A percentile compares a stretch with the other conserved stretches of the same genome.
phyloP scores from a whole-genome alignment of 140 eudicot genomes.

The Senecio squalidus region DNA sequence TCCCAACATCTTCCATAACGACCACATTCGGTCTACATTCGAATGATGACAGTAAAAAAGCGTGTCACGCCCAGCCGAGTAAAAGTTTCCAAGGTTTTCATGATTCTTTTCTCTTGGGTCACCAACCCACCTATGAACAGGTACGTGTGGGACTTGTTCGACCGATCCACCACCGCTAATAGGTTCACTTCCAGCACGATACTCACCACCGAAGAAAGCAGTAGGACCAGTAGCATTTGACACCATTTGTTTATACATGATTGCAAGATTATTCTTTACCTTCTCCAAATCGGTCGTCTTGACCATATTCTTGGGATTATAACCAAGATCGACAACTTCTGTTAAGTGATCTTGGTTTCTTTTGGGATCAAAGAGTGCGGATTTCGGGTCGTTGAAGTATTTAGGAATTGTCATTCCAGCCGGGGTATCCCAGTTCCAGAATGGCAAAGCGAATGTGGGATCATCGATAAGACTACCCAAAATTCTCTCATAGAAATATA shows the following conservation, averaged over 20 bases:
- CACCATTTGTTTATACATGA: conserved; percentile 56
- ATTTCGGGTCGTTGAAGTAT: conserved; percentile 15
- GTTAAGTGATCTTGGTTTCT: conserved; percentile 38
- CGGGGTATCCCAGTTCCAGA: conserved; percentile 69
- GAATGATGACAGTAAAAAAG: conserved; percentile 4
- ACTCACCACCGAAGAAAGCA: conserved; percentile 29
- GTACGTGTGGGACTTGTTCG: conserved; percentile 45
- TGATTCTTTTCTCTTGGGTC: neutral
- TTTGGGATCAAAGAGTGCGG: conserved; percentile 36
- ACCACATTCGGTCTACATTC: conserved; percentile 11
- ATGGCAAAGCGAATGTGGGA: conserved; percentile 65
- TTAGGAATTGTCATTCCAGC: conserved; percentile 50
- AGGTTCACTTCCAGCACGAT: conserved; percentile 28
- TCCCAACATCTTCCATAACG: conserved; percentile 3
- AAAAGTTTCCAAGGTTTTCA: conserved; percentile 9
- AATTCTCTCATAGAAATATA: conserved; percentile 62
- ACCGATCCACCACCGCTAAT: conserved; percentile 29
- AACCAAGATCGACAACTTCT: conserved; percentile 34
- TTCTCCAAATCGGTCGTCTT: neutral
- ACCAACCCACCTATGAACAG: conserved; percentile 18
- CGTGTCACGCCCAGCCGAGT: conserved; percentile 6
- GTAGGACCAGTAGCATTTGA: conserved; percentile 20
- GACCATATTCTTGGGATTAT: conserved; percentile 6
- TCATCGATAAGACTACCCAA: conserved; percentile 61
- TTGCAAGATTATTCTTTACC: conserved; percentile 28